Conservation (phyloP, 352 stramenopile species). For the Albugo laibachii region DNA sequence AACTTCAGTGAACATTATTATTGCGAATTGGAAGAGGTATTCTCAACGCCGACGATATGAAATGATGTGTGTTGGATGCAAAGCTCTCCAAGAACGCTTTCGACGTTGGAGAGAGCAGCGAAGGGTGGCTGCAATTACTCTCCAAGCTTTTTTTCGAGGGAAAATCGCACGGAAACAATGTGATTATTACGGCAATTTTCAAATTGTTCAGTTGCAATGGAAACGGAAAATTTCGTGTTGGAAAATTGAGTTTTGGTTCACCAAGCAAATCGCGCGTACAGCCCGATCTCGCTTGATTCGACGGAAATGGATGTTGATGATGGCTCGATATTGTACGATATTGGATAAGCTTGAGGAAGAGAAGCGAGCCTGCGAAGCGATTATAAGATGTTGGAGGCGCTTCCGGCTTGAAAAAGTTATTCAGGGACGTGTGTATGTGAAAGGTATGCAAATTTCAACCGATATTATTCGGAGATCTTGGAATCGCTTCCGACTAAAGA, state of each 20-base stretch:
- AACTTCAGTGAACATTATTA: too few species aligned
- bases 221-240: conserved; percentile 21
- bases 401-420: too few species aligned
- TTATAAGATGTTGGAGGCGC: conserved; percentile 10
- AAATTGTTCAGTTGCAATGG: conserved; percentile 16
- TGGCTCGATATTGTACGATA: conserved; percentile 13
- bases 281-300: conserved; percentile 12
- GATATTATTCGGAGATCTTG: too few species aligned
- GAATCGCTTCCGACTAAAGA: conserved; percentile 7
- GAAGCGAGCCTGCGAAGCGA: conserved; percentile 16
- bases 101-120: too few species aligned
- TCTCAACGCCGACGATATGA: too few species aligned
- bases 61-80: too few species aligned
- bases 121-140: conserved; percentile 2
- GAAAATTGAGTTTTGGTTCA: conserved; percentile 32
- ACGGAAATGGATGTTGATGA: conserved; percentile 15
- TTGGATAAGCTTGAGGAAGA: conserved; percentile 7
- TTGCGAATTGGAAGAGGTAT: too few species aligned
- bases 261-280: conserved; percentile 6
- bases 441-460: too few species aligned
- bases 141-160: conserved; percentile 18
- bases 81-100: too few species aligned
- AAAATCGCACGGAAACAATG: conserved; percentile 12
- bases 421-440: too few species aligned
- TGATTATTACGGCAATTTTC: conserved; percentile 23